Evolutionary conservation across 345 rosid species (phyloP).

Genomic region (Chamaenerion angustifolium): DNA sequence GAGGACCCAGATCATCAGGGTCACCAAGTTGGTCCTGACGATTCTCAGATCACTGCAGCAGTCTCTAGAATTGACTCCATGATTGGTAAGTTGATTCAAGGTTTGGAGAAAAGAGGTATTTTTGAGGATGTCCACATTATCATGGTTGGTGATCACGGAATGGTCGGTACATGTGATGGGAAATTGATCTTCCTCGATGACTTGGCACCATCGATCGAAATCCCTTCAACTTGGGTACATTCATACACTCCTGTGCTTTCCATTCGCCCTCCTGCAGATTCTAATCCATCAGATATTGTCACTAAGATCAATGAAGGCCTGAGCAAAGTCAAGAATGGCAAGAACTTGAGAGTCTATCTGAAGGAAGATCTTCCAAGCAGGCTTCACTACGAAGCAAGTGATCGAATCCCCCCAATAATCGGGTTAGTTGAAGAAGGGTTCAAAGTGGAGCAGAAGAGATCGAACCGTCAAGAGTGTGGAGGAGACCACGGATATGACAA

Average conservation of each 20-base stretch:
- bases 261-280: slow-evolving; percentile 46
- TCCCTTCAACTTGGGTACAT: slow-evolving; percentile 63
- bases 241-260: slow-evolving; percentile 60
- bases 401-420: slow-evolving; percentile 64
- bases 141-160: slow-evolving; percentile 94
- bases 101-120: slow-evolving; percentile 63
- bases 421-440: slow-evolving; percentile 65
- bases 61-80: slow-evolving; percentile 58
- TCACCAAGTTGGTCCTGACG: slow-evolving; percentile 89
- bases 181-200: slow-evolving; percentile 57
- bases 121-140: slow-evolving; percentile 75
- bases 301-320: slow-evolving; percentile 65
- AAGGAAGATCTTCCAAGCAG: slow-evolving; percentile 76
- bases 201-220: slow-evolving; percentile 50
- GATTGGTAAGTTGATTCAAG: slow-evolving; percentile 67
- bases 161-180: slow-evolving; percentile 87
- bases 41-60: slow-evolving; percentile 65
- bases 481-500: slow-evolving; percentile 86
- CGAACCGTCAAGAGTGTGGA: slow-evolving; percentile 37
- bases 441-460: slow-evolving; percentile 53
- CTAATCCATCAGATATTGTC: slow-evolving; percentile 30
- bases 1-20: slow-evolving; percentile 99
- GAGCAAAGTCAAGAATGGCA: slow-evolving; percentile 63
- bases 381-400: slow-evolving; percentile 57
- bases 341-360: slow-evolving; percentile 51